These are phyloP conservation scores for Suillus paluster DNA, from an alignment of 768 basidiomycete genomes.

Conservation along the genomic window DNA sequence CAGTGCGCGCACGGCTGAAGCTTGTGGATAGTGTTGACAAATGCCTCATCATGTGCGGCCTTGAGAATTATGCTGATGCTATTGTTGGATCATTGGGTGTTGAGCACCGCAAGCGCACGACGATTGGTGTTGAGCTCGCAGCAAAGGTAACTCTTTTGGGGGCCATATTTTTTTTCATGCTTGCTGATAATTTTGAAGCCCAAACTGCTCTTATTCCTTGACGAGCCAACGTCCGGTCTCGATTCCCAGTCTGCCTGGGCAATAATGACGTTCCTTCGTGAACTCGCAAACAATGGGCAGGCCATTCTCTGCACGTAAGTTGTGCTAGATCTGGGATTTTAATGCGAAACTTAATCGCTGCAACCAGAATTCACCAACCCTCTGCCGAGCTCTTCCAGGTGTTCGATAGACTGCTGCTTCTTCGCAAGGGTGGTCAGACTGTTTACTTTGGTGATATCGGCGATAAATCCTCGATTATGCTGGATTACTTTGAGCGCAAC, in stretches of 20 bases:
- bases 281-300: constrained; percentile 57
- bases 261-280: constrained; percentile 51
- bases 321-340: not conserved
- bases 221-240: constrained; percentile 63
- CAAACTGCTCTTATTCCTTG: constrained; percentile 56
- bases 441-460: constrained; percentile 65
- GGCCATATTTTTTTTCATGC: not conserved
- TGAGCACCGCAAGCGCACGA: constrained; percentile 58
- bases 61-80: constrained; percentile 64
- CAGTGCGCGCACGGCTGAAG: not conserved
- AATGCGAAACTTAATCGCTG: not conserved
- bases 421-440: constrained; percentile 60
- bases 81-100: constrained; percentile 60
- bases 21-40: constrained; percentile 48
- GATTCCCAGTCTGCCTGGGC: constrained; percentile 58
- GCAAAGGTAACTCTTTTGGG: constrained; percentile 44
- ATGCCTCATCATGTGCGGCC: constrained; percentile 67
- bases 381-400: constrained; percentile 54
- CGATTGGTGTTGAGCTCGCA: constrained; percentile 64
- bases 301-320: constrained; percentile 60
- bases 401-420: constrained; percentile 55
- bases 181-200: constrained; percentile 28
- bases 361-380: constrained; percentile 34
- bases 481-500: constrained; percentile 29
- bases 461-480: constrained; percentile 23